These are phyloP conservation scores for Rhododendron ovatum DNA, from an alignment of 148 eudicot species.

Conservation along the genomic window DNA sequence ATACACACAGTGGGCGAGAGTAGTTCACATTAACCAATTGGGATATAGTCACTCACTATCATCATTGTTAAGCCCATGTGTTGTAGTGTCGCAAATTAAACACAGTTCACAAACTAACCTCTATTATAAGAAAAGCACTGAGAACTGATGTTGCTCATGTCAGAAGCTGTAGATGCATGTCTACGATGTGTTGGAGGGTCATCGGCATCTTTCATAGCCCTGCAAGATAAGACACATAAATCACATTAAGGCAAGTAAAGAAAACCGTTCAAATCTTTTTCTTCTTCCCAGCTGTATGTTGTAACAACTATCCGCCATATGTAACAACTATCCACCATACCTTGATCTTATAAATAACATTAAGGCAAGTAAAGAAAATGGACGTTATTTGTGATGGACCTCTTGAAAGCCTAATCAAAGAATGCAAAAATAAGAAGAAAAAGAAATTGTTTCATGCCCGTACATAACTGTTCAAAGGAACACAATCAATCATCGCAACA, in stretches of 20 bases:
- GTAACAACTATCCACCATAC: slow-evolving; percentile 27
- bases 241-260: background rate
- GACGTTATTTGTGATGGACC: too few relatives aligned
- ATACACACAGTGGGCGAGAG: too few relatives aligned
- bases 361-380: too few relatives aligned
- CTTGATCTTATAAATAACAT: slow-evolving; percentile 24
- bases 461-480: too few relatives aligned
- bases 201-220: slow-evolving; percentile 47
- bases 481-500: too few relatives aligned
- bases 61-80: too few relatives aligned
- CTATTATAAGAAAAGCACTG: slow-evolving; percentile 41
- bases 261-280: background rate
- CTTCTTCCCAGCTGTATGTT: background rate
- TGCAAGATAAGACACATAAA: slow-evolving; percentile 18
- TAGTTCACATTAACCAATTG: too few relatives aligned
- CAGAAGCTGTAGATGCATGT: slow-evolving; percentile 58
- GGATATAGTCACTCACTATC: too few relatives aligned
- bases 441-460: too few relatives aligned
- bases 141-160: slow-evolving; percentile 50
- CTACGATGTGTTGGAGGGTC: slow-evolving; percentile 55
- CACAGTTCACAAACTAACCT: slow-evolving; percentile 31
- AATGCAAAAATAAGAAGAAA: too few relatives aligned
- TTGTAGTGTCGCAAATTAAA: background rate
- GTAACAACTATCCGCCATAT: slow-evolving; percentile 21
- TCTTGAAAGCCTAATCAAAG: too few relatives aligned